phyloP scores from a whole-genome alignment of 768 basidiomycete genomes.

The Hortiboletus campestris region DNA sequence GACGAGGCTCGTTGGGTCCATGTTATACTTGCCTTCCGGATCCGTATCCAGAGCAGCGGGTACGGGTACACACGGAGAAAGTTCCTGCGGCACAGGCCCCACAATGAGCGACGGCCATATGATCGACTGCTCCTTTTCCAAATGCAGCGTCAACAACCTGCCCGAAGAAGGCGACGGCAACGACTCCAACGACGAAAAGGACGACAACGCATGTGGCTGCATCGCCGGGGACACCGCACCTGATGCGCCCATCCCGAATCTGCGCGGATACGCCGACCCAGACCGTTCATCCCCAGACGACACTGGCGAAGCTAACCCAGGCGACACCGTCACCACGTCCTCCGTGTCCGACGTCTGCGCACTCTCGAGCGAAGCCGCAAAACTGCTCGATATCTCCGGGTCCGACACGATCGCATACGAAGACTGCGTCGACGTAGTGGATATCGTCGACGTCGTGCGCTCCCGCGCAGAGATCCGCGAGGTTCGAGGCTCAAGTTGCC shows the following conservation, averaged over 20 bases:
- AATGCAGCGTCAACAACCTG: conserved; percentile 72
- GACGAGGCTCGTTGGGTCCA: conserved; percentile 82
- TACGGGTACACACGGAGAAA: conserved; percentile 51
- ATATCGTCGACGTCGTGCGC: conserved; percentile 72
- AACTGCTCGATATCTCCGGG: conserved; percentile 80
- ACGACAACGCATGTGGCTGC: conserved; percentile 58
- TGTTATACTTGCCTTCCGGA: conserved; percentile 67
- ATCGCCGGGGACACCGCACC: conserved; percentile 59
- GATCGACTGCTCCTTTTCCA: conserved; percentile 75
- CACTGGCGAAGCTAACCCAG: conserved; percentile 61
- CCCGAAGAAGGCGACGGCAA: conserved; percentile 57
- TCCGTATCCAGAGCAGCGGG: conserved; percentile 51
- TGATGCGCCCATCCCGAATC: conserved; percentile 37
- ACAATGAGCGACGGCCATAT: conserved; percentile 84
- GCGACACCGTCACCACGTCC: conserved; percentile 52
- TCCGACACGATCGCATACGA: conserved; percentile 85
- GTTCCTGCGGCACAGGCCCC: conserved; percentile 62
- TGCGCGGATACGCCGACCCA: conserved; percentile 14
- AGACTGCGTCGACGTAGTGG: conserved; percentile 74
- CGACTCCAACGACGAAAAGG: conserved; percentile 76
- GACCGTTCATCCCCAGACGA: conserved; percentile 55
- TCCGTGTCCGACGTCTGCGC: conserved; percentile 71
- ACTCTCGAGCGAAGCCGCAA: conserved; percentile 78
- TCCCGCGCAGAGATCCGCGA: conserved; percentile 55
- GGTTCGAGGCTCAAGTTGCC: conserved; percentile 76